phyloP scores from a whole-genome alignment of 2,329 filamentous ascomycete species.

The Aaosphaeria arxii region DNA sequence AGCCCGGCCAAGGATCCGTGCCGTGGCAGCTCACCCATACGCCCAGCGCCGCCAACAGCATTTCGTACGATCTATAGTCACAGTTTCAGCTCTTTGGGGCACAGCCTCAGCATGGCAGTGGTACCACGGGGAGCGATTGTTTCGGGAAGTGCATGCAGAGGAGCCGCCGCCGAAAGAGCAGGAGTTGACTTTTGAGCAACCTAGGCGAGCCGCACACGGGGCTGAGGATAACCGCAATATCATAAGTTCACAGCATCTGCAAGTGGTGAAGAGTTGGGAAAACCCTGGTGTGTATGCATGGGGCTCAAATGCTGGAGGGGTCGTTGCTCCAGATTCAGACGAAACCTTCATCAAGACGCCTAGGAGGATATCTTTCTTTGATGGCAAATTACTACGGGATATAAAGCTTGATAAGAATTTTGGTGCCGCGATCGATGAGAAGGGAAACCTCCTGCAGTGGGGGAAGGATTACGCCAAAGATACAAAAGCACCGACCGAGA shows the following conservation, averaged over 20 bases:
- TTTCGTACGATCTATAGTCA: conserved; percentile 42
- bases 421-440: conserved; percentile 82
- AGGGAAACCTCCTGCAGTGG: conserved; percentile 90
- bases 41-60: conserved; percentile 46
- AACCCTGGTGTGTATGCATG: conserved; percentile 90
- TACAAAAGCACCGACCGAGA: conserved; percentile 62
- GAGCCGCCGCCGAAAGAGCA: conserved; percentile 44
- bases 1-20: conserved; percentile 6
- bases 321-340: conserved; percentile 80
- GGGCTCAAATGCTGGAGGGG: conserved; percentile 82
- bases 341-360: conserved; percentile 79
- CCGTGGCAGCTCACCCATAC: conserved; percentile 32
- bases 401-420: conserved; percentile 80
- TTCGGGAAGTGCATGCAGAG: conserved; percentile 48
- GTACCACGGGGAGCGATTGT: conserved; percentile 39
- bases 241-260: conserved; percentile 81
- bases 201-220: conserved; percentile 53
- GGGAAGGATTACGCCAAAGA: conserved; percentile 70
- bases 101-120: conserved; percentile 45
- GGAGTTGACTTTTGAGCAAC: conserved; percentile 66
- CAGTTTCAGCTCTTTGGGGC: conserved; percentile 42
- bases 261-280: conserved; percentile 78
- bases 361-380: conserved; percentile 74
- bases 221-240: conserved; percentile 72
- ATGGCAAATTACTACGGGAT: conserved; percentile 79